These are phyloP conservation scores for Exsudoporus frostii DNA, from an alignment of 768 basidiomycete species.

Conservation along the genomic window DNA sequence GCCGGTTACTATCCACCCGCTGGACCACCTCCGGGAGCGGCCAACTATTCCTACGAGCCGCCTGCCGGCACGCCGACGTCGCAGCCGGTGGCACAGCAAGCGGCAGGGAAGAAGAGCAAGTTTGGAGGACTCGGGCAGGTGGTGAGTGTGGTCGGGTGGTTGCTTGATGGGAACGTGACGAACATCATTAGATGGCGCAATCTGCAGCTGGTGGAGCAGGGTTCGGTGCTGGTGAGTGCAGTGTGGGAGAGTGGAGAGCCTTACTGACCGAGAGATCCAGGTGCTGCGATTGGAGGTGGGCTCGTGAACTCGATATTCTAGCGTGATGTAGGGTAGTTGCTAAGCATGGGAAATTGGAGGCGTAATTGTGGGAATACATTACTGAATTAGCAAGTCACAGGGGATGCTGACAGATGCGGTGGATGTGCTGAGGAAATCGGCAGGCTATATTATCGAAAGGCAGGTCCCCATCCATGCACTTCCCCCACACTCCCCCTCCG, in stretches of 20 bases:
- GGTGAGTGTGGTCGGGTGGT: slow-evolving; percentile 23
- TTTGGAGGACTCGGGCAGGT: slow-evolving; percentile 39
- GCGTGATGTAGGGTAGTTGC: slow-evolving; percentile 12
- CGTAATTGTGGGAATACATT: slow-evolving; percentile 22
- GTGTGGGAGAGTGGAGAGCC: rapidly evolving
- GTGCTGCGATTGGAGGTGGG: slow-evolving; percentile 43
- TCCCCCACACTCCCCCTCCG: slow-evolving; percentile 4
- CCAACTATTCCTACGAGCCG: slow-evolving; percentile 13
- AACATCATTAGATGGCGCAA: slow-evolving; percentile 25
- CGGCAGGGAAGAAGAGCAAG: slow-evolving; percentile 34
- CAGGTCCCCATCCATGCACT: slow-evolving; percentile 28
- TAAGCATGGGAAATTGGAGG: slow-evolving; percentile 18
- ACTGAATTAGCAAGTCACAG: slow-evolving; percentile 16
- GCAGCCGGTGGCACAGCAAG: slow-evolving; percentile 32
- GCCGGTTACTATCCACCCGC: slow-evolving; percentile 15
- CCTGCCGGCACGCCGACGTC: slow-evolving; percentile 39
- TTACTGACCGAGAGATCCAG: slow-evolving; percentile 22
- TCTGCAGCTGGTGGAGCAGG: slow-evolving; percentile 43
- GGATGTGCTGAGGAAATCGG: slow-evolving; percentile 26
- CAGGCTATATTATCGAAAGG: slow-evolving; percentile 25
- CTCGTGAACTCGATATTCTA: slow-evolving; percentile 50
- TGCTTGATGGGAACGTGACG: neutral
- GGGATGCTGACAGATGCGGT: slow-evolving; percentile 33
- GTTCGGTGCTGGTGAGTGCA: slow-evolving; percentile 42
- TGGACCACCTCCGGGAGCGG: slow-evolving; percentile 14